These are phyloP conservation scores for Fusarium nygamai DNA, from an alignment of 2,329 filamentous ascomycete genomes.

Conservation along the genomic window DNA sequence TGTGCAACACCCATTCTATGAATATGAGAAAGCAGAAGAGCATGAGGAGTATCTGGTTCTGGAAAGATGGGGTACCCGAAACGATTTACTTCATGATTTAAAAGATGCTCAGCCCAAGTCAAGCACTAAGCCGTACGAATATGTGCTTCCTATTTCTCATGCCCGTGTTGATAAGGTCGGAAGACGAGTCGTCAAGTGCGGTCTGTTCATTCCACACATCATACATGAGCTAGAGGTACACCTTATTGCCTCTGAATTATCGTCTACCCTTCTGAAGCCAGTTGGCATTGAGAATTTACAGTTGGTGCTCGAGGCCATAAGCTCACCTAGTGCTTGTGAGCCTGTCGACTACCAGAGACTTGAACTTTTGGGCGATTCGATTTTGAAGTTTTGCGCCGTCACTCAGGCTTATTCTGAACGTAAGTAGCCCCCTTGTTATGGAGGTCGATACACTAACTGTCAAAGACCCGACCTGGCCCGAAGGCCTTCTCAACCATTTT, in stretches of 20 bases:
- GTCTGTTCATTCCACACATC: constrained; percentile 76
- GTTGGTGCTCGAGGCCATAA: constrained; percentile 75
- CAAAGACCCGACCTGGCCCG: constrained; percentile 74
- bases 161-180: constrained; percentile 62
- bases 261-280: constrained; percentile 43
- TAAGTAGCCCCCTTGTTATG: constrained; percentile 46
- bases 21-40: constrained; percentile 51
- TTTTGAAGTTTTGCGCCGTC: constrained; percentile 79
- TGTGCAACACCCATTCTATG: constrained; percentile 51
- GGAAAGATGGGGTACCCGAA: constrained; percentile 61
- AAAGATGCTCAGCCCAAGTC: constrained; percentile 16
- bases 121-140: constrained; percentile 54
- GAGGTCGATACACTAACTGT: background rate
- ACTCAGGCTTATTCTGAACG: constrained; percentile 68
- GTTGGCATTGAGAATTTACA: constrained; percentile 63
- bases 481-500: constrained; percentile 75
- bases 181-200: constrained; percentile 58
- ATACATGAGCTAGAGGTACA: constrained; percentile 73
- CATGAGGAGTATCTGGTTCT: constrained; percentile 62
- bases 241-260: constrained; percentile 70
- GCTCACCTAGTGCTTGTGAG: constrained; percentile 68
- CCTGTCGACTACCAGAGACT: constrained; percentile 80
- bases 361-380: constrained; percentile 86
- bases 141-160: constrained; percentile 57
- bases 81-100: constrained; percentile 66